Evolutionary conservation across 805 yeast genomes (phyloP).

Genomic region (Barnettozyma siamensis): DNA sequence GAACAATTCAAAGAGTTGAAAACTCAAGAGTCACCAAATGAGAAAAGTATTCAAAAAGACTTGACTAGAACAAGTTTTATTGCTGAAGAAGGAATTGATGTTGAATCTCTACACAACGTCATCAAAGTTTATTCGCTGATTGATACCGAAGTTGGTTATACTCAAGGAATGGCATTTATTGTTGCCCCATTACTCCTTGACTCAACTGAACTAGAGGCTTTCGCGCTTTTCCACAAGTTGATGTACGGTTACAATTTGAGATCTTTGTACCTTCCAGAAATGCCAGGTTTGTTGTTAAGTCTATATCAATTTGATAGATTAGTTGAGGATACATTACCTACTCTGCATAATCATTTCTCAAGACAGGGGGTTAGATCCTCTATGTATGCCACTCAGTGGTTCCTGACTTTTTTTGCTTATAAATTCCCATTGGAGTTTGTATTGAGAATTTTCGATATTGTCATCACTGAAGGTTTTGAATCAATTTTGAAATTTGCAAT

Average conservation of each 20-base stretch:
- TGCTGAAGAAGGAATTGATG: constrained; percentile 44
- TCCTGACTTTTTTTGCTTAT: constrained; percentile 89
- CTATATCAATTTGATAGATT: constrained; percentile 88
- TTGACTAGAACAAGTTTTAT: constrained; percentile 81
- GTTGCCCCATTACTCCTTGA: constrained; percentile 80
- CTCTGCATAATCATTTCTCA: constrained; percentile 64
- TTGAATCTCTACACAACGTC: constrained; percentile 64
- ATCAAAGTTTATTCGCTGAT: constrained; percentile 78
- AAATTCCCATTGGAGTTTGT: constrained; percentile 90
- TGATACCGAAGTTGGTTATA: constrained; percentile 93
- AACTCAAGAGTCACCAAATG: constrained; percentile 58
- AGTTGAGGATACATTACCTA: constrained; percentile 71
- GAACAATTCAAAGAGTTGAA: constrained; percentile 32
- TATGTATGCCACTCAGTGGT: constrained; percentile 99
- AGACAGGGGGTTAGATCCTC: constrained; percentile 87
- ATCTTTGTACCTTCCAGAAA: constrained; percentile 73
- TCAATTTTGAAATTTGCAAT: constrained; percentile 79
- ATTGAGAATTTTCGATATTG: constrained; percentile 77
- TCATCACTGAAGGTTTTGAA: constrained; percentile 88
- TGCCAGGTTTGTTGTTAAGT: constrained; percentile 86
- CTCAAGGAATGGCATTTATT: constrained; percentile 97
- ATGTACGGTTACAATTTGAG: constrained; percentile 85
- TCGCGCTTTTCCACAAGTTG: constrained; percentile 69
- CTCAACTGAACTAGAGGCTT: constrained; percentile 78
- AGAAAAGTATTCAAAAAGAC: constrained; percentile 74